phyloP scores from a whole-genome alignment of 2,329 filamentous ascomycete genomes.

The Rhytidhysteron rufulum region DNA sequence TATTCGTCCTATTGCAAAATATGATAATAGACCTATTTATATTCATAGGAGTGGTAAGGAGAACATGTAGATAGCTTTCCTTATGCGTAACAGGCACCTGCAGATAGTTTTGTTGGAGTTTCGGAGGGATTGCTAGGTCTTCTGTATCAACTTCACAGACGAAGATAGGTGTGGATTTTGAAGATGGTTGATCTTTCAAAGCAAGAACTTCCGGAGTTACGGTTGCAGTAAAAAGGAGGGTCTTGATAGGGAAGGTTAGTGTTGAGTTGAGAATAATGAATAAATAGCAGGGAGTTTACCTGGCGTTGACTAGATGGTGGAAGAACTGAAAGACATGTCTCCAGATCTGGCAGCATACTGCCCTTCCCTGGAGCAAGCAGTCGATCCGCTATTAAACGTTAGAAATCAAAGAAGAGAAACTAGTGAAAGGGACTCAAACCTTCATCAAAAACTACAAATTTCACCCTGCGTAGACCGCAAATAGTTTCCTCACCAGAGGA shows the following conservation, averaged over 20 bases:
- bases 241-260: no score
- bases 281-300: no score
- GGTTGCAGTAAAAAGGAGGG: constrained; percentile 91
- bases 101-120: constrained; percentile 78
- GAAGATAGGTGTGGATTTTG: constrained; percentile 72
- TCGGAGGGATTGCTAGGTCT: constrained; percentile 71
- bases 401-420: no score
- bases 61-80: constrained; percentile 88
- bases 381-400: no score
- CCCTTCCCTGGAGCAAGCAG: constrained; percentile 72
- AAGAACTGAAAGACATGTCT: constrained; percentile 78
- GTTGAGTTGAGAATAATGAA: no score
- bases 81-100: constrained; percentile 88
- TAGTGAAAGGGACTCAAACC: no score
- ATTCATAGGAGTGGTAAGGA: constrained; percentile 72
- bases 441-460: constrained; percentile 90
- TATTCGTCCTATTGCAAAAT: constrained; percentile 89
- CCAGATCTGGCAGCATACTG: constrained; percentile 91
- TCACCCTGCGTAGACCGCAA: constrained; percentile 71
- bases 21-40: constrained; percentile 76
- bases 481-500: constrained; percentile 90
- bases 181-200: constrained; percentile 71
- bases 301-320: constrained; percentile 78
- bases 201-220: constrained; percentile 89
- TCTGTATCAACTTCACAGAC: constrained; percentile 81